Evolutionary conservation across 2,329 filamentous ascomycete species (phyloP).

Genomic region (Aschersonia sp.): DNA sequence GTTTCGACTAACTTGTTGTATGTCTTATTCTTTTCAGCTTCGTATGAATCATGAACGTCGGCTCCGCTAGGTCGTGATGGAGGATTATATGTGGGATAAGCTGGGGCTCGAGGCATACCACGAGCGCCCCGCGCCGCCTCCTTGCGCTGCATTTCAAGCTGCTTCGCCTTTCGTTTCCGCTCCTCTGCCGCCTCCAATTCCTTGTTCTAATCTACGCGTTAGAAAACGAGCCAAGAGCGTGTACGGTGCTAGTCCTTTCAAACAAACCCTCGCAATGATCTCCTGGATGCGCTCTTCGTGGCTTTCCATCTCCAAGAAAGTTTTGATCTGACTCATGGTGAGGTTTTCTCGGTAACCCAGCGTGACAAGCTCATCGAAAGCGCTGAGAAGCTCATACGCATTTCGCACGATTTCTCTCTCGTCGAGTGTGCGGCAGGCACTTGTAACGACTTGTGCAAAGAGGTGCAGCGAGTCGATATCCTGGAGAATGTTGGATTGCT

Average conservation of each 20-base stretch:
- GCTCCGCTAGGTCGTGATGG: slow-evolving; percentile 58
- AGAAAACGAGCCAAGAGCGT: not conserved
- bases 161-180: slow-evolving; percentile 96
- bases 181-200: slow-evolving; percentile 96
- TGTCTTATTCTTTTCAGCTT: slow-evolving; percentile 92
- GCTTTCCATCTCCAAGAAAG: slow-evolving; percentile 97
- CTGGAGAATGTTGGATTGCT: slow-evolving; percentile 97
- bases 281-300: slow-evolving; percentile 98
- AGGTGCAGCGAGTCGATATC: slow-evolving; percentile 97
- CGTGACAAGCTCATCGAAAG: slow-evolving; percentile 94
- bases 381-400: slow-evolving; percentile 89
- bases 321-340: slow-evolving; percentile 94
- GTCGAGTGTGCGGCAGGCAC: slow-evolving; percentile 89
- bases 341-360: slow-evolving; percentile 93
- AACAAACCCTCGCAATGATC: slow-evolving; percentile 73
- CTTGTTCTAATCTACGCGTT: slow-evolving; percentile 56
- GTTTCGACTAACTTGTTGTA: slow-evolving; percentile 52
- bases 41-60: slow-evolving; percentile 85
- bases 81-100: slow-evolving; percentile 81
- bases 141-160: slow-evolving; percentile 97
- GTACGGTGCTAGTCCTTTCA: not conserved
- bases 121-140: slow-evolving; percentile 72
- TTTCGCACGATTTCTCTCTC: slow-evolving; percentile 91
- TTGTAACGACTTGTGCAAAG: slow-evolving; percentile 93
- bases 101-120: slow-evolving; percentile 56